A percentile compares a stretch with the other conserved stretches of the same genome.
Conservation (phyloP, 306 rosid species). For the Phaseolus lunatus region DNA sequence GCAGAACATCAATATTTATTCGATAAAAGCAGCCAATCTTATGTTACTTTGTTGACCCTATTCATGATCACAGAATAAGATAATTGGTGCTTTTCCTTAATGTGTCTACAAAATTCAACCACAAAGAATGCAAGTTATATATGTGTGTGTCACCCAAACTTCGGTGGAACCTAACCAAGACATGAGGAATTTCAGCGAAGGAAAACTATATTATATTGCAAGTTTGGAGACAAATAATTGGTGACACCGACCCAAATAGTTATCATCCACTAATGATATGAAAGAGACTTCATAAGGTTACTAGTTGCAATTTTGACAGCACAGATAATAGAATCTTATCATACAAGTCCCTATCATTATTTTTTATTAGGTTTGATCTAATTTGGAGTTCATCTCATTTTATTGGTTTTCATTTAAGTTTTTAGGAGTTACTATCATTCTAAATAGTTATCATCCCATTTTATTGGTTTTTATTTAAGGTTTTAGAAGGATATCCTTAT, state of each 20-base stretch:
- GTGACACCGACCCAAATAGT: conserved; percentile 19
- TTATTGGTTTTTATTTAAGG: too few species aligned
- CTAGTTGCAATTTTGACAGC: conserved; percentile 10
- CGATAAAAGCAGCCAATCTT: conserved; percentile 34
- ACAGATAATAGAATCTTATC: too few species aligned
- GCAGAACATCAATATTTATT: conserved; percentile 36
- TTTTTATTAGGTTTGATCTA: too few species aligned
- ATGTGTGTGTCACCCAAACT: conserved; percentile 38
- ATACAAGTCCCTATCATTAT: too few species aligned
- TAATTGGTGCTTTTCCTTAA: conserved; percentile 28
- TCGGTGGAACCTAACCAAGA: conserved; percentile 36
- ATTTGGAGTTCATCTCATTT: too few species aligned
- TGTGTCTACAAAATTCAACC: conserved; percentile 47
- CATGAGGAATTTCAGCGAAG: conserved; percentile 26
- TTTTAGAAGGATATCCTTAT: too few species aligned
- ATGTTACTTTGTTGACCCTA: conserved; percentile 41
- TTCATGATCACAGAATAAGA: conserved; percentile 20
- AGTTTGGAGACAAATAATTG: conserved; percentile 44
- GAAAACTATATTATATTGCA: conserved; percentile 21
- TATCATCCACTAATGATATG: conserved; percentile 32
- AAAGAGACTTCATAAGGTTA: conserved; percentile 47
- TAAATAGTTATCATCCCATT: too few species aligned
- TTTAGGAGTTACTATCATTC: too few species aligned
- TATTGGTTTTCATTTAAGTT: too few species aligned
- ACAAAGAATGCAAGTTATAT: conserved; percentile 32